Evolutionary conservation across 192 early-diverging fungal species (phyloP).

Genomic region (Borealophlyctis nickersoniae): DNA sequence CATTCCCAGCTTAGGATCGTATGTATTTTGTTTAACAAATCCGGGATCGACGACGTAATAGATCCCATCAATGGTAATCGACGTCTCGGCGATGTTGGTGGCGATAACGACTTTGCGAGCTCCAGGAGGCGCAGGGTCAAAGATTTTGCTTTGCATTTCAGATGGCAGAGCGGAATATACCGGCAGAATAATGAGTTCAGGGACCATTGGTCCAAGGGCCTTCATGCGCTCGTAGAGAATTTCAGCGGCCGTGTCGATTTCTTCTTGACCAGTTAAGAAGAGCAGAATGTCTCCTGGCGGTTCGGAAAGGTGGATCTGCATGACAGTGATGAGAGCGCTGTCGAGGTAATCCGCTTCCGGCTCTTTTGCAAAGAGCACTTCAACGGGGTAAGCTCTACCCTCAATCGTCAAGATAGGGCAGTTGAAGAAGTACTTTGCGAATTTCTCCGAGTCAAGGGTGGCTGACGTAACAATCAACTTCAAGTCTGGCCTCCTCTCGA

Average conservation of each 20-base stretch:
- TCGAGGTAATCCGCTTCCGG: slow-evolving; percentile 94
- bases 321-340: slow-evolving; percentile 86
- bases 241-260: slow-evolving; percentile 81
- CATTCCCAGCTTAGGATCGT: slow-evolving; percentile 94
- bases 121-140: slow-evolving; percentile 93
- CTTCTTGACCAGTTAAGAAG: slow-evolving; percentile 98
- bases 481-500: slow-evolving; percentile 77
- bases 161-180: slow-evolving; percentile 96
- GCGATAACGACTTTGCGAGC: slow-evolving; percentile 93
- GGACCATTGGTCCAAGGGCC: slow-evolving; percentile 63
- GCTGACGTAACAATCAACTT: slow-evolving; percentile 95
- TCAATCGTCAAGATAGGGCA: slow-evolving; percentile 97
- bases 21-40: slow-evolving; percentile 93
- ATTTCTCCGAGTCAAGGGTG: slow-evolving; percentile 92
- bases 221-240: slow-evolving; percentile 76
- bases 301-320: slow-evolving; percentile 96
- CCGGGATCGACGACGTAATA: slow-evolving; percentile 98
- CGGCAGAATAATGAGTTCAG: slow-evolving; percentile 89
- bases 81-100: slow-evolving; percentile 99
- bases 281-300: slow-evolving; percentile 90
- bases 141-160: slow-evolving; percentile 95
- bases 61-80: slow-evolving; percentile 96
- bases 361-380: slow-evolving; percentile 91
- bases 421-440: slow-evolving; percentile 81
- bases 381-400: slow-evolving; percentile 91